Percentiles rank a stretch among this genome's conserved stretches.
Conservation (phyloP, 352 stramenopile genomes). For the Phytopythium montanum region DNA sequence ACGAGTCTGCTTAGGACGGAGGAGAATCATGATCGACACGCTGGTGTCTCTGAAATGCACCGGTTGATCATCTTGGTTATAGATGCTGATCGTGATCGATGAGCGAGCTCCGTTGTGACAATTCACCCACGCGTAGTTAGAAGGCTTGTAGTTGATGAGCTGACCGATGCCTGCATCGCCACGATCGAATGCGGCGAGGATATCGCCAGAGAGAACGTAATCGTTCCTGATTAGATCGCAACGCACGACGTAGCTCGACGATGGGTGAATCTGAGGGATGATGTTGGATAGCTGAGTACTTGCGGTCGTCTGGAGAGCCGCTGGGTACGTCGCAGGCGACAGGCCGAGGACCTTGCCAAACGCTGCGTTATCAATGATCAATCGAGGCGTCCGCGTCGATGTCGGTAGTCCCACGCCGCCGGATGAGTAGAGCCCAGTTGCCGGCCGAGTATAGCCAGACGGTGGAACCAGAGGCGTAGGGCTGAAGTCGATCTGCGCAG, state of each 20-base stretch:
- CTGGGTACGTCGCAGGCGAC: constrained; percentile 2
- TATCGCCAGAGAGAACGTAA: background rate
- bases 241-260: constrained; percentile 2
- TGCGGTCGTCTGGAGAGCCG: background rate
- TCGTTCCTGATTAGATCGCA: constrained; percentile 9
- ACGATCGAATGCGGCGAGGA: constrained; percentile 5
- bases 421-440: no score
- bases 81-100: background rate
- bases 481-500: no score
- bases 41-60: background rate
- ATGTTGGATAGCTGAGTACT: background rate
- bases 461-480: no score
- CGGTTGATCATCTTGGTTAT: background rate
- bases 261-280: constrained; percentile 3
- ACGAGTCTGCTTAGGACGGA: background rate
- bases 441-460: no score
- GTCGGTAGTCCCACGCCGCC: constrained; percentile 17
- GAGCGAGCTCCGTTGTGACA: background rate
- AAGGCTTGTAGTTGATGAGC: background rate
- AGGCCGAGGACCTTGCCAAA: constrained; percentile 8
- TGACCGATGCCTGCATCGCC: background rate
- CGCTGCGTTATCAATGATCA: constrained; percentile 8
- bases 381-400: background rate
- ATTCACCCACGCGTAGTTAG: constrained; percentile 6
- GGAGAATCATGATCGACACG: background rate